Conservation (phyloP, 441 rosid species). For the Gossypium schwendimanii region DNA sequence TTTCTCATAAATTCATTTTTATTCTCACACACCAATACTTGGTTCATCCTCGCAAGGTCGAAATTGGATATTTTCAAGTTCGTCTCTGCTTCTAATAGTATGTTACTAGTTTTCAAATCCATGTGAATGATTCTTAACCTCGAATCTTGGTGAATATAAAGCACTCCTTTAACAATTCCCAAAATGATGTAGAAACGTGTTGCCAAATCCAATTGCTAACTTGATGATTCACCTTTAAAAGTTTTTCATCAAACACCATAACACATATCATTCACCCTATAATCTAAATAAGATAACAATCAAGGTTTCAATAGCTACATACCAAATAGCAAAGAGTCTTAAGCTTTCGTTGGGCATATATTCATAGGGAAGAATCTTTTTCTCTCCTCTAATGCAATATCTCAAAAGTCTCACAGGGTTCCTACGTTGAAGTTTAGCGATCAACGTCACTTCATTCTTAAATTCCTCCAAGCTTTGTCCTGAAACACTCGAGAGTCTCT, state of each 20-base stretch:
- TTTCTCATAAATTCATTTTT: too few relatives aligned
- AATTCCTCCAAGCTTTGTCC: conserved; percentile 18
- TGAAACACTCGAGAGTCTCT: conserved; percentile 7
- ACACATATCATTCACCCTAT: neutral
- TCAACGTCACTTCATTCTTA: conserved; percentile 11
- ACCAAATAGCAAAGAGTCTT: conserved; percentile 8
- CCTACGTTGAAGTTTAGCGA: conserved; percentile 46
- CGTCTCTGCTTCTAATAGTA: neutral
- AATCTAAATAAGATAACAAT: neutral
- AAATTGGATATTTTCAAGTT: neutral
- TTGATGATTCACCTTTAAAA: conserved; percentile 2
- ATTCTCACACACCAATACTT: too few relatives aligned
- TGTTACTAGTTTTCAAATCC: neutral
- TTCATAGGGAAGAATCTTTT: conserved; percentile 45
- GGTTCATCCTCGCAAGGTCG: neutral
- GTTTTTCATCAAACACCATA: neutral
- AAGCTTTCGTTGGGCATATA: conserved; percentile 44
- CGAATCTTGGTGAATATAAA: conserved; percentile 15
- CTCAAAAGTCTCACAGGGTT: conserved; percentile 47
- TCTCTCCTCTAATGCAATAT: conserved; percentile 39
- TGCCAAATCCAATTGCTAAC: neutral
- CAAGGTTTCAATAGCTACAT: neutral
- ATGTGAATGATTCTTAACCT: conserved; percentile 3
- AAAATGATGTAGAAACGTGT: neutral
- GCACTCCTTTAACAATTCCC: conserved; percentile 10